phyloP scores from a whole-genome alignment of 129 eudicot species.

The Scalesia atractyloides region DNA sequence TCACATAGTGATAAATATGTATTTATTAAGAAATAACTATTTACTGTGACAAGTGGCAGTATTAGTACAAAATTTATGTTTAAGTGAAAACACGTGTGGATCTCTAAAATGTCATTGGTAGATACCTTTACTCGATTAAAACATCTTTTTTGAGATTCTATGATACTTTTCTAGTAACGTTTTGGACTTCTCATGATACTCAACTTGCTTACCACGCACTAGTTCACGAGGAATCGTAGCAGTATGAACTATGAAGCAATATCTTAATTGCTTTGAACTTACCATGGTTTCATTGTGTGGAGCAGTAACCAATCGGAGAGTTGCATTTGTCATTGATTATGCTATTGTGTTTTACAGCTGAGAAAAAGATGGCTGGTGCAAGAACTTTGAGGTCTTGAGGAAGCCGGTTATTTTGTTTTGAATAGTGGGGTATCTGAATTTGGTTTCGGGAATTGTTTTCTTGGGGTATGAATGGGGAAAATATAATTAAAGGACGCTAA shows the following conservation, averaged over 20 bases:
- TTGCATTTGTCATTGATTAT: constrained; percentile 55
- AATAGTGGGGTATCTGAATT: constrained; percentile 46
- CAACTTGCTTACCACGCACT: background rate
- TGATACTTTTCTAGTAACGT: background rate
- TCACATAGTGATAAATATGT: background rate
- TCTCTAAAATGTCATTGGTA: background rate
- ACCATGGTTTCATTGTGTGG: constrained; percentile 37
- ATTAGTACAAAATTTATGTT: background rate
- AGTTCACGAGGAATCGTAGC: constrained; percentile 19
- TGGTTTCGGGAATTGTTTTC: constrained; percentile 49
- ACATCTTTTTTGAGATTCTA: background rate
- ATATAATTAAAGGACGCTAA: constrained; percentile 22
- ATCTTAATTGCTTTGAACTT: constrained; percentile 21
- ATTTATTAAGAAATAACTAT: background rate
- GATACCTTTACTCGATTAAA: background rate
- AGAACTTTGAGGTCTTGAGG: constrained; percentile 87
- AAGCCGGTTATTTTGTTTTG: constrained; percentile 62
- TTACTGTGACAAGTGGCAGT: background rate
- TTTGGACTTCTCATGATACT: constrained; percentile 11
- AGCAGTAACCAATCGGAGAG: constrained; percentile 44
- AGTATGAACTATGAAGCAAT: constrained; percentile 26
- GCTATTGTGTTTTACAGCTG: constrained; percentile 86
- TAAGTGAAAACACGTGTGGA: background rate
- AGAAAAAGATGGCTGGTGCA: constrained; percentile 83
- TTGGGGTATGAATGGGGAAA: constrained; percentile 38